Evolutionary conservation across 2,329 filamentous ascomycete species (phyloP).

Genomic region (Pestalotiopsis sp.): DNA sequence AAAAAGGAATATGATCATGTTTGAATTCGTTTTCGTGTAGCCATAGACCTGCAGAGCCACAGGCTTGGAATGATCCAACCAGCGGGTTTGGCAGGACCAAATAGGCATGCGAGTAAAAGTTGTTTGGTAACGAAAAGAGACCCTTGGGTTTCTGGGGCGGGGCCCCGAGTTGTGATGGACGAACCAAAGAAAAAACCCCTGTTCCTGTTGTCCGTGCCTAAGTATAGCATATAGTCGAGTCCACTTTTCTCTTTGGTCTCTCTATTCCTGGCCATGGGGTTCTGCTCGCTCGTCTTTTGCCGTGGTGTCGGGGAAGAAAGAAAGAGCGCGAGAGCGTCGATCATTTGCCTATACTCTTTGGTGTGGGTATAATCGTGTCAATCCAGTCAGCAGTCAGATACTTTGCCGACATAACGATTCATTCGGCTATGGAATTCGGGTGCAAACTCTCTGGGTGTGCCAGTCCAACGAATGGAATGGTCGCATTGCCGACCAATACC

Average conservation of each 20-base stretch:
- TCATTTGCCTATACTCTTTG: neutral
- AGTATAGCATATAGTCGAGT: neutral
- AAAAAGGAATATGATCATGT: neutral
- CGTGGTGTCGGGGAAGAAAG: neutral
- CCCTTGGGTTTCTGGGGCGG: neutral
- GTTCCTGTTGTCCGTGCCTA: neutral
- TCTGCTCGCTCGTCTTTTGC: neutral
- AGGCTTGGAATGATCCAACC: neutral
- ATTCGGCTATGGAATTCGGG: no score
- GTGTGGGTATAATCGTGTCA: no score
- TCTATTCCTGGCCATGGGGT: neutral
- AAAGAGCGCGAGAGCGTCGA: neutral
- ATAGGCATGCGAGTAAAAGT: neutral
- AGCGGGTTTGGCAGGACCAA: neutral
- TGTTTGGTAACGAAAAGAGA: neutral
- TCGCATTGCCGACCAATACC: neutral
- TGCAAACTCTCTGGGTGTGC: neutral
- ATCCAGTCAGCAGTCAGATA: no score
- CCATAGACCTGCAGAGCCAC: neutral
- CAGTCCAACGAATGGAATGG: neutral
- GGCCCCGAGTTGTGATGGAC: neutral
- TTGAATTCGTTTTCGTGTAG: neutral
- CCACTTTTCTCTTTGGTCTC: neutral
- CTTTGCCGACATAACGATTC: no score
- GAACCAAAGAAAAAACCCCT: neutral